These are phyloP conservation scores for Steccherinum ochraceum DNA, from an alignment of 768 basidiomycete species.

Conservation along the genomic window DNA sequence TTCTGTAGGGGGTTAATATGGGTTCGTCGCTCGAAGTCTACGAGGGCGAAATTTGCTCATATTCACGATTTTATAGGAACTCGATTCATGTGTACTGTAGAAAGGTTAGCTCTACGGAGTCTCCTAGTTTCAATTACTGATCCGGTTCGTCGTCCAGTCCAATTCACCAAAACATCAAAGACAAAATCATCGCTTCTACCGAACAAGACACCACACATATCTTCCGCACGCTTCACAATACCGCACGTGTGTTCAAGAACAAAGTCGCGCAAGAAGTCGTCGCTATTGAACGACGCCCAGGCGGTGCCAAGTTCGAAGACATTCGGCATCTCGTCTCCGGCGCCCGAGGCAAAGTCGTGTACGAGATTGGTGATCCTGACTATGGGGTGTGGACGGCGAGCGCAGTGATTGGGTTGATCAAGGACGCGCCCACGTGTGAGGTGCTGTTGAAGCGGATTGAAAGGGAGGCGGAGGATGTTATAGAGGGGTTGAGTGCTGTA, in stretches of 20 bases:
- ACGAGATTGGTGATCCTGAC: conserved; percentile 80
- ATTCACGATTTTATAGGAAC: conserved; percentile 37
- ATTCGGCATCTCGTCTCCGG: conserved; percentile 73
- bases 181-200: conserved; percentile 76
- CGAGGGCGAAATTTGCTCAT: too few relatives aligned
- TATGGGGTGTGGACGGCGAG: conserved; percentile 84
- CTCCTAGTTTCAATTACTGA: conserved; percentile 4
- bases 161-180: conserved; percentile 86
- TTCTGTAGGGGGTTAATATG: conserved; percentile 77
- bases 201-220: conserved; percentile 87
- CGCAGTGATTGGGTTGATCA: conserved; percentile 61
- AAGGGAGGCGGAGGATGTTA: conserved; percentile 64
- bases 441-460: conserved; percentile 65
- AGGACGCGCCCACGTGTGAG: conserved; percentile 80
- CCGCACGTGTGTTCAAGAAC: conserved; percentile 85
- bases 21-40: too few relatives aligned
- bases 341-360: conserved; percentile 62
- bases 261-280: conserved; percentile 80
- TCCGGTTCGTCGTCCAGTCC: conserved; percentile 36
- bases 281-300: conserved; percentile 69
- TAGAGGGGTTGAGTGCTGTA: conserved; percentile 38
- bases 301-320: conserved; percentile 86
- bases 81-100: conserved; percentile 88
- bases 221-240: conserved; percentile 81
- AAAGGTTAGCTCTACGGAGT: conserved; percentile 51